These are phyloP conservation scores for Monosporascus sp. DNA, from an alignment of 2,329 filamentous ascomycete genomes.

Conservation along the genomic window DNA sequence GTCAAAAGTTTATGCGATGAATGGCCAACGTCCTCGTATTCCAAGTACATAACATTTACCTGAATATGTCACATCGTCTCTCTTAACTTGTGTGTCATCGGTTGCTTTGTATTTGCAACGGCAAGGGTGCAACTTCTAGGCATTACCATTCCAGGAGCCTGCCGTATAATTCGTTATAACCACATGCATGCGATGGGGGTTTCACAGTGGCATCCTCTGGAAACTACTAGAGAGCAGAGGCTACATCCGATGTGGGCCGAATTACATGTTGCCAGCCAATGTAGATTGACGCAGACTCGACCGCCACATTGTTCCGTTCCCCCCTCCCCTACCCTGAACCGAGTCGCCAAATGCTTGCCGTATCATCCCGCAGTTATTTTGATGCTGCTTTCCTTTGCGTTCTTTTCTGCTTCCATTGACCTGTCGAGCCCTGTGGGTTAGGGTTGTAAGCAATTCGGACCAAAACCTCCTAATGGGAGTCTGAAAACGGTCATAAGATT, in stretches of 20 bases:
- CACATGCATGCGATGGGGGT: neutral
- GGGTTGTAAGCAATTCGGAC: constrained; percentile 11
- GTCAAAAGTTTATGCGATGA: too few relatives aligned
- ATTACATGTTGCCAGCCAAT: neutral
- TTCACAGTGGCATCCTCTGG: neutral
- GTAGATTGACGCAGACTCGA: neutral
- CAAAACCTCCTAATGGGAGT: constrained; percentile 13
- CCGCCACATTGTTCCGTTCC: neutral
- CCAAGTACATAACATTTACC: too few relatives aligned
- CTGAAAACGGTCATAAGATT: constrained; percentile 9
- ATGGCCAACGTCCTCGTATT: too few relatives aligned
- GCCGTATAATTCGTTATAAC: neutral
- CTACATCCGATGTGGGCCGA: neutral
- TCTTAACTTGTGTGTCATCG: too few relatives aligned
- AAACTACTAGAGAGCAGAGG: neutral
- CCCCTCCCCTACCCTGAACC: too few relatives aligned
- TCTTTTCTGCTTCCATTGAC: neutral
- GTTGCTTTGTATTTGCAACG: too few relatives aligned
- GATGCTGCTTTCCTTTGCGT: neutral
- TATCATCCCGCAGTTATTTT: too few relatives aligned
- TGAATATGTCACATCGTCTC: too few relatives aligned
- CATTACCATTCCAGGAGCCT: neutral
- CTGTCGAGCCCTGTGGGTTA: neutral
- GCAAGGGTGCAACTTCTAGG: neutral
- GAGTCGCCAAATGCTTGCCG: too few relatives aligned